A percentile compares a stretch with the other conserved stretches of the same genome.
phyloP scores from a whole-genome alignment of 495 filamentous ascomycete species.

The Annulohypoxylon moriforme region DNA sequence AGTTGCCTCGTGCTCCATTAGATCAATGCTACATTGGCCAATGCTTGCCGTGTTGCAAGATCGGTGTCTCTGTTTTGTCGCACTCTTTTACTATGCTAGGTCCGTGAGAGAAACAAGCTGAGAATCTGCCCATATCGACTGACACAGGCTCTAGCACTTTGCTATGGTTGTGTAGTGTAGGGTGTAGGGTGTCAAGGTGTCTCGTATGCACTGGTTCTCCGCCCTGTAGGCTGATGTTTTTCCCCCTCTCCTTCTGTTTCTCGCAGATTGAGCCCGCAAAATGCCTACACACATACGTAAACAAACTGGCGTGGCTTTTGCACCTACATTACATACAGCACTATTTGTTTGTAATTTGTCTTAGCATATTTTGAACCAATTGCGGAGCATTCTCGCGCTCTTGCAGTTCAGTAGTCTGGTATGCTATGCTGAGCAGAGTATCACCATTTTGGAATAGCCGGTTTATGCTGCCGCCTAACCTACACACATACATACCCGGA shows the following conservation, averaged over 20 bases:
- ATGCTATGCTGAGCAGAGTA: slow-evolving; percentile 27
- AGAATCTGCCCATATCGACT: slow-evolving; percentile 44
- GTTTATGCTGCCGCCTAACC: slow-evolving; percentile 7
- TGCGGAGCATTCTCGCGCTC: slow-evolving; percentile 25
- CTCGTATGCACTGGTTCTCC: slow-evolving; percentile 6
- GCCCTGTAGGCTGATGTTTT: slow-evolving; percentile 11
- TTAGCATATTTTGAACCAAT: slow-evolving; percentile 27
- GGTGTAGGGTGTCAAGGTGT: slow-evolving; percentile 6
- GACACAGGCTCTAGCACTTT: slow-evolving; percentile 24
- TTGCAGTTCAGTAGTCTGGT: slow-evolving; percentile 28
- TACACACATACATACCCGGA: neutral
- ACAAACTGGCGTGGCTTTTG: slow-evolving; percentile 5
- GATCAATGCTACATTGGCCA: slow-evolving; percentile 46
- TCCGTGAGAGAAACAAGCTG: slow-evolving; percentile 29
- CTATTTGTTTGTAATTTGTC: slow-evolving; percentile 34
- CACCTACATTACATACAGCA: slow-evolving; percentile 21
- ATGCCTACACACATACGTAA: slow-evolving; percentile 18
- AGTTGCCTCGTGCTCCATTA: slow-evolving; percentile 41
- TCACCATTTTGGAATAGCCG: slow-evolving; percentile 15
- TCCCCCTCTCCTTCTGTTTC: slow-evolving; percentile 9
- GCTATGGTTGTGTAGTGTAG: neutral
- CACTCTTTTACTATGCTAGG: slow-evolving; percentile 34
- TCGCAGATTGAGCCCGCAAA: slow-evolving; percentile 31
- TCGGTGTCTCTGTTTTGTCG: slow-evolving; percentile 46
- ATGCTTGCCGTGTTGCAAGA: slow-evolving; percentile 35